Base-by-base conservation (phyloP, 345 rosid species). In the Linum lewisii region DNA sequence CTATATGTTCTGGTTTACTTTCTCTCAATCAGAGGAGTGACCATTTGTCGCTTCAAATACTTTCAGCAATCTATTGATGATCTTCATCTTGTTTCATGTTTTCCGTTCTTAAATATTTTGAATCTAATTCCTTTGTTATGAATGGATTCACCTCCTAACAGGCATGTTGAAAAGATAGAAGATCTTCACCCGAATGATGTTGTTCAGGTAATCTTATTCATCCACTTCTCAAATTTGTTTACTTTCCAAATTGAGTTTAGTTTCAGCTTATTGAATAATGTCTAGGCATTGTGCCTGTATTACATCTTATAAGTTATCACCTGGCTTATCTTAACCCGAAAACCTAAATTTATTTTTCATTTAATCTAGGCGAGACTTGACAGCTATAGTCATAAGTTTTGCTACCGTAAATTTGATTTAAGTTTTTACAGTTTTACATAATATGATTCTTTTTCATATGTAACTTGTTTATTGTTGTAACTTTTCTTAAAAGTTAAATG, bases 151-250 rank as follows among this genome's bases (percentile, higher is more conserved):
- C n/a, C 70, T 82, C 47, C 66, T 42, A 64, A 61, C 65, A 76
- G 72, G 64, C 86, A 65, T 32, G 51, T 75, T 36, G 86, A 81
- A 66, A 81, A 72, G 69, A 72, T 87, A 49, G 91, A 80, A 71
- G 97, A 87, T 77, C 75, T 93, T 67, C 69, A 51, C 51, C 85
- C 90, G 45, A 70, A 78, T 74, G 77, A 75, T 81, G 60, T 49
- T 56, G 79, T 93, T 51, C 88, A 87, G 97, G 99, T 89, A 71
- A 44, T 42, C 44, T 21, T 50, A 16, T 34, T 42, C 52, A n/a
- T 61, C 4, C 64, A 24, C 44, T 24, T 53, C 45, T 65, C 13
- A 42, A 29, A 29, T 29, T 29, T 29, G 1, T 29, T n/a, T n/a
- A n/a, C n/a, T n/a, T n/a, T n/a, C n/a, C n/a, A n/a, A n/a, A n/a